phyloP scores from a whole-genome alignment of 208 protist species.

The Paratrypanosoma confusum region DNA sequence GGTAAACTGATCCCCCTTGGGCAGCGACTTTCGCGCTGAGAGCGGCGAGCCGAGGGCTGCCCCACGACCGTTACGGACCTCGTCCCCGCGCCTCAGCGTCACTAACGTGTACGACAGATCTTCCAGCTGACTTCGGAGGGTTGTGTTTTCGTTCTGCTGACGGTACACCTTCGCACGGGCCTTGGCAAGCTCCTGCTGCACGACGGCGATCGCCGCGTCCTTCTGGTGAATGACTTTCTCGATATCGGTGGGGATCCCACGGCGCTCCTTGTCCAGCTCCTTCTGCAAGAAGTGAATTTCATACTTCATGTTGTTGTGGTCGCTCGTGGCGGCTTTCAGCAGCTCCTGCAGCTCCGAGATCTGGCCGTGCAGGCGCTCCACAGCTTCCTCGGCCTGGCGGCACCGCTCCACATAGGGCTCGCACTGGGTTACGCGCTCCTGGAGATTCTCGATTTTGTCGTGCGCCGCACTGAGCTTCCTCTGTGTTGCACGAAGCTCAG shows the following conservation, averaged over 20 bases:
- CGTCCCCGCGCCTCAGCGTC: slow-evolving; percentile 7
- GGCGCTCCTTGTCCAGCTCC: slow-evolving; percentile 15
- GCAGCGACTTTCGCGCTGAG: too few species aligned
- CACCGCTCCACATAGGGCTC: slow-evolving; percentile 2
- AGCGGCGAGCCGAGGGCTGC: too few species aligned
- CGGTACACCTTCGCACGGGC: slow-evolving; percentile 27
- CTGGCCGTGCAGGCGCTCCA: not conserved
- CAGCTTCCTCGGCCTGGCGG: not conserved
- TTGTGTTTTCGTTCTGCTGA: slow-evolving; percentile 24
- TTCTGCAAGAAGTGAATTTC: slow-evolving; percentile 10
- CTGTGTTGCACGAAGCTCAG: slow-evolving; percentile 23
- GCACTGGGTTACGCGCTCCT: not conserved
- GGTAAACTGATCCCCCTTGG: too few species aligned
- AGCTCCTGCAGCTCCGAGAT: not conserved
- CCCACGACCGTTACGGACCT: not conserved
- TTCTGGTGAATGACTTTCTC: slow-evolving; percentile 11
- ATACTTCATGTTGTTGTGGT: slow-evolving; percentile 7
- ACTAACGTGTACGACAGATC: slow-evolving; percentile 17
- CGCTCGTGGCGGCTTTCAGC: not conserved
- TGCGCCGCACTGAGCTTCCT: slow-evolving; percentile 11
- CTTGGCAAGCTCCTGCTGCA: slow-evolving; percentile 65
- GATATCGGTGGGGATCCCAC: slow-evolving; percentile 1
- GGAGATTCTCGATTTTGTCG: slow-evolving; percentile 3
- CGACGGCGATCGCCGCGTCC: slow-evolving; percentile 21
- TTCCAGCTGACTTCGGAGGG: slow-evolving; percentile 29